Evolutionary conservation across 1,284 basidiomycete genomes (phyloP).

Genomic region (Tilletiaria anomala): DNA sequence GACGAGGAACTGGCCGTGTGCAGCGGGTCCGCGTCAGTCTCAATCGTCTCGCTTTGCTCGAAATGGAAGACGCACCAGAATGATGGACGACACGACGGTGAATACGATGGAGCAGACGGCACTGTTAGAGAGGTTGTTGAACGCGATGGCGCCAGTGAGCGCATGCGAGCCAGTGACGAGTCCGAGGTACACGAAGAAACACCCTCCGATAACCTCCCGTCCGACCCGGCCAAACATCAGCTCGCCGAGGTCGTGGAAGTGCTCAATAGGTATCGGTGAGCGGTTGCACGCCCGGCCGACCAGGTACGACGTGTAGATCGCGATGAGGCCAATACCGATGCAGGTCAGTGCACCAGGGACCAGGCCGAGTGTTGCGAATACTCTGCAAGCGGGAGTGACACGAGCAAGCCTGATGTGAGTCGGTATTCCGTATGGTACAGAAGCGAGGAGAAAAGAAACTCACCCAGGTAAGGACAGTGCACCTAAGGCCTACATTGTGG

Average conservation of each 20-base stretch:
- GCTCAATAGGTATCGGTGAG: slow-evolving; percentile 2
- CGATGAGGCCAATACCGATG: slow-evolving; percentile 20
- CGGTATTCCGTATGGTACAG: no score
- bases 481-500: no score
- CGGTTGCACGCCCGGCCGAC: slow-evolving; percentile 10
- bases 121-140: slow-evolving; percentile 17
- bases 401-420: no score
- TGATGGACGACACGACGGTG: slow-evolving; percentile 22
- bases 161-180: slow-evolving; percentile 19
- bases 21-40: not conserved
- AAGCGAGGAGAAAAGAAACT: no score
- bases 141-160: slow-evolving; percentile 26
- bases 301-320: slow-evolving; percentile 22
- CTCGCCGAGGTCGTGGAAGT: slow-evolving; percentile 21
- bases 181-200: slow-evolving; percentile 4
- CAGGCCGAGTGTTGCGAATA: slow-evolving; percentile 30
- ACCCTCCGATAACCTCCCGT: slow-evolving; percentile 9
- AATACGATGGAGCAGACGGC: slow-evolving; percentile 24
- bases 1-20: slow-evolving; percentile 9
- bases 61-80: slow-evolving; percentile 6
- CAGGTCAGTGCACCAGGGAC: slow-evolving; percentile 18
- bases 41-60: not conserved
- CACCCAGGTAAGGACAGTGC: no score
- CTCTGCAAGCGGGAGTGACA: no score
- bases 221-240: slow-evolving; percentile 22